A percentile compares a stretch with the other conserved stretches of the same genome.
Conservation (phyloP, 139 green algal genomes). For the Volvox africanus region DNA sequence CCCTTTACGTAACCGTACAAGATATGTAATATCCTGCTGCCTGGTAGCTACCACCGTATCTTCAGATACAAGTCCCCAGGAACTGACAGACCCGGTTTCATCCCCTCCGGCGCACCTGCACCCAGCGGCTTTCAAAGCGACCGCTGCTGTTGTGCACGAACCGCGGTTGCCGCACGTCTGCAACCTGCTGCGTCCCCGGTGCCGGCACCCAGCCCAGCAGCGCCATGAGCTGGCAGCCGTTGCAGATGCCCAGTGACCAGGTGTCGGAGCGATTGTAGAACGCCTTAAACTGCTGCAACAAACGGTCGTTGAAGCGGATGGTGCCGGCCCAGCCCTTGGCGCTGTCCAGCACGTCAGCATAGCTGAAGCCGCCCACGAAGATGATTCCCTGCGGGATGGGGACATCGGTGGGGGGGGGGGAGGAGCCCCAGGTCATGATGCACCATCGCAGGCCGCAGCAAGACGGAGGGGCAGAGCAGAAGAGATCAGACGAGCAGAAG, state of each 20-base stretch:
- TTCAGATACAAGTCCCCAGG: too few species aligned
- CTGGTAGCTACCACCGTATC: too few species aligned
- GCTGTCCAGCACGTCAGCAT: conserved; percentile 96
- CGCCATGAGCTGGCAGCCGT: conserved; percentile 99
- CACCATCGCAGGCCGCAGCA: too few species aligned
- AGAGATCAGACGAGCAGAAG: too few species aligned
- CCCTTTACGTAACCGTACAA: too few species aligned
- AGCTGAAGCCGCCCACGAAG: conserved; percentile 94
- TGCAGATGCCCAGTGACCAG: conserved; percentile 98
- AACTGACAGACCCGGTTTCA: too few species aligned
- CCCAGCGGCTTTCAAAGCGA: conserved; percentile 91
- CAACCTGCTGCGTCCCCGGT: conserved; percentile 60
- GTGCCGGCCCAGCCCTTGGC: conserved; percentile 98
- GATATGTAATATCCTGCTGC: too few species aligned
- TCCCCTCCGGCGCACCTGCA: conserved; percentile 14
- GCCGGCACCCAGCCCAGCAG: conserved; percentile 97
- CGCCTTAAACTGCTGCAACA: conserved; percentile 89
- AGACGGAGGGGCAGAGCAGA: too few species aligned
- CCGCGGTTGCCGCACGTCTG: conserved; percentile 89
- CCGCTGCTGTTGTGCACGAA: conserved; percentile 96
- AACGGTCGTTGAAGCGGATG: conserved; percentile 84
- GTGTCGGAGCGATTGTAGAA: conserved; percentile 88
- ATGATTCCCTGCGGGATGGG: conserved; percentile 72
- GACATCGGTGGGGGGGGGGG: background rate
- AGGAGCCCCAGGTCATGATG: background rate